A percentile compares a stretch with the other conserved stretches of the same genome.
Conservation (phyloP, 139 green algal species). For the Chlorella ohadii region DNA sequence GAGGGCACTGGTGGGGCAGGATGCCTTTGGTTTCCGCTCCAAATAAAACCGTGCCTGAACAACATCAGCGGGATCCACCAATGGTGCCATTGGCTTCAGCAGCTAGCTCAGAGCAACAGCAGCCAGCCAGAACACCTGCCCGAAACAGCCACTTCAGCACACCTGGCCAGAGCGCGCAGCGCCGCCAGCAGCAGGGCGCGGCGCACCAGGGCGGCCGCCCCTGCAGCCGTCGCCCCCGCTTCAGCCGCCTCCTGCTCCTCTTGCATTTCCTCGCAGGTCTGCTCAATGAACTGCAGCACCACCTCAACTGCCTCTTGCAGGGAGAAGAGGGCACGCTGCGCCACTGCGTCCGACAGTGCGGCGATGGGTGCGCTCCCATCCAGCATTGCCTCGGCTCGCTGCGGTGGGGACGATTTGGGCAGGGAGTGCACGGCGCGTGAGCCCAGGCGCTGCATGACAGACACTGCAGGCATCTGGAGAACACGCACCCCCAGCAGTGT, state of each 20-base stretch:
- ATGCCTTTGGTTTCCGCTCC: too few species aligned
- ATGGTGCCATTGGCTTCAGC: too few species aligned
- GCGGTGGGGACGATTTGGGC: background rate
- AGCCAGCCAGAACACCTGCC: too few species aligned
- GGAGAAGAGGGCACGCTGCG: conserved; percentile 12
- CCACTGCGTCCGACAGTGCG: background rate
- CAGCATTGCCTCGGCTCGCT: background rate
- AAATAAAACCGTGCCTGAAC: too few species aligned
- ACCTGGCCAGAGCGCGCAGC: background rate
- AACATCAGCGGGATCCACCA: too few species aligned
- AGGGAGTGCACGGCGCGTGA: too few species aligned
- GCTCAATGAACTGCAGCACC: conserved; percentile 68
- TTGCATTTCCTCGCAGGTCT: conserved; percentile 32
- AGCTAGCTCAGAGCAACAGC: too few species aligned
- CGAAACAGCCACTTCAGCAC: background rate
- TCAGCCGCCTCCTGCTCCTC: background rate
- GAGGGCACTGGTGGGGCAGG: background rate
- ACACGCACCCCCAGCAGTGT: background rate
- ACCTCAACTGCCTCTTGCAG: conserved; percentile 46
- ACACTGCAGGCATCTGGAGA: background rate
- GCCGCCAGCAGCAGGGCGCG: conserved; percentile 20
- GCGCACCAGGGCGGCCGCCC: background rate
- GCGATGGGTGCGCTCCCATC: background rate
- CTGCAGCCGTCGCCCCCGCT: background rate
- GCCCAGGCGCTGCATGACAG: background rate